phyloP scores from a whole-genome alignment of 1,139 yeast species.

The Arxiozyma slooffiae region DNA sequence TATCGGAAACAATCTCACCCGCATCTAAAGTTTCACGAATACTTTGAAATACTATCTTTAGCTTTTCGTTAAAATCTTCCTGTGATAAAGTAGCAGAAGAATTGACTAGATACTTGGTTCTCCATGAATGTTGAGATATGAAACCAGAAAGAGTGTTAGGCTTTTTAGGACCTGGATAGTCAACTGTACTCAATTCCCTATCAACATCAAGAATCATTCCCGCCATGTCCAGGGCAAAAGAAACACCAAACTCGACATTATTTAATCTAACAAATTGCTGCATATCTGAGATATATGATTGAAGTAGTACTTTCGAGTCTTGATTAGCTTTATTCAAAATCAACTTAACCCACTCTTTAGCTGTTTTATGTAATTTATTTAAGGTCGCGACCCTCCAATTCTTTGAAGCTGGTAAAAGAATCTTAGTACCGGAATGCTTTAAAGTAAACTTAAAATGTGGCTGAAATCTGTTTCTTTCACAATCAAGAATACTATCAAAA shows the following conservation, averaged over 20 bases:
- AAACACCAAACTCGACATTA: conserved; percentile 63
- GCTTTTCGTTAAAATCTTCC: conserved; percentile 19
- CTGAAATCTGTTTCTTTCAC: conserved; percentile 77
- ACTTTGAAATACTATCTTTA: conserved; percentile 16
- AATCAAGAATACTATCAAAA: conserved; percentile 74
- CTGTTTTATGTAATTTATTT: conserved; percentile 46
- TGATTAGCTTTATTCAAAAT: conserved; percentile 49
- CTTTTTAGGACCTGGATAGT: conserved; percentile 28
- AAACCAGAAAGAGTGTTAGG: conserved; percentile 63
- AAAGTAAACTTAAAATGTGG: conserved; percentile 67
- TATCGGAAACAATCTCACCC: conserved; percentile 27
- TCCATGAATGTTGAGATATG: conserved; percentile 71
- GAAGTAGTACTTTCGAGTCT: conserved; percentile 70
- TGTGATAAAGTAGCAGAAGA: conserved; percentile 27
- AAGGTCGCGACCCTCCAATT: conserved; percentile 67
- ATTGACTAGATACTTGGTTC: conserved; percentile 38
- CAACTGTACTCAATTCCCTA: conserved; percentile 38
- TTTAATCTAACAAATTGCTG: conserved; percentile 26
- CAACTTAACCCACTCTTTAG: conserved; percentile 56
- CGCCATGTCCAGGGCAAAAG: conserved; percentile 85
- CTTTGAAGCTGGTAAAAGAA: conserved; percentile 70
- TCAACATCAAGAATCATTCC: conserved; percentile 60
- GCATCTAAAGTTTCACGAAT: conserved; percentile 16
- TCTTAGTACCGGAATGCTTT: conserved; percentile 46
- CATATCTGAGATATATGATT: conserved; percentile 54